A percentile compares a stretch with the other conserved stretches of the same genome.
Evolutionary conservation across 2,329 filamentous ascomycete genomes (phyloP).

Genomic region (Cylindrodendrum hubeiense): DNA sequence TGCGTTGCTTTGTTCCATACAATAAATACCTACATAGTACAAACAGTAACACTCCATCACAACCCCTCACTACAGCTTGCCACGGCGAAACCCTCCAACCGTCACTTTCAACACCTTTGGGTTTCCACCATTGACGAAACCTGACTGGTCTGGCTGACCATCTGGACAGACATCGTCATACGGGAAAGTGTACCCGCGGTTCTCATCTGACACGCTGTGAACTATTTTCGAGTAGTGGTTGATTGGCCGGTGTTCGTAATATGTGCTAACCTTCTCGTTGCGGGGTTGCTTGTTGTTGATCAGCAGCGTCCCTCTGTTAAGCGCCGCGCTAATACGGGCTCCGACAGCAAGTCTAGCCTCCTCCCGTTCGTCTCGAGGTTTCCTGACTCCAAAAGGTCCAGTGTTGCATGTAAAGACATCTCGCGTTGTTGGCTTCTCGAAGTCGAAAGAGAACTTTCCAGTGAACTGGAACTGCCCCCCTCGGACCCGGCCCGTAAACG

Average conservation of each 20-base stretch:
- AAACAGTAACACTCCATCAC: neutral
- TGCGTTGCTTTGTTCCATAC: neutral
- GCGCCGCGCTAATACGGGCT: conserved; percentile 79
- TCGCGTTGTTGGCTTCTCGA: conserved; percentile 59
- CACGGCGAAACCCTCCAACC: conserved; percentile 61
- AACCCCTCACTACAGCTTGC: too few species aligned
- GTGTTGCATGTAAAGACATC: conserved; percentile 67
- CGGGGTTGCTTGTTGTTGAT: conserved; percentile 64
- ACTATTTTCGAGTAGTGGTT: conserved; percentile 78
- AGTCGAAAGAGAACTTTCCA: conserved; percentile 51
- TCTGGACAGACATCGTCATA: conserved; percentile 76
- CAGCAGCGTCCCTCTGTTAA: conserved; percentile 80
- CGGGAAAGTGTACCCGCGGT: conserved; percentile 76
- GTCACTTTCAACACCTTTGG: conserved; percentile 68
- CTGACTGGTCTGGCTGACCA: conserved; percentile 70
- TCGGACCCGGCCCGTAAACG: conserved; percentile 58
- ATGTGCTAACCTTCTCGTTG: conserved; percentile 59
- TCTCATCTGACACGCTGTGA: conserved; percentile 70
- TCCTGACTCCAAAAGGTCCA: conserved; percentile 63
- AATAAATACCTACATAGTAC: neutral
- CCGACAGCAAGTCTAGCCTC: conserved; percentile 71
- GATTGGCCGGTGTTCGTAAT: conserved; percentile 67
- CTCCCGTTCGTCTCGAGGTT: conserved; percentile 9
- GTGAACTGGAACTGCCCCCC: conserved; percentile 56
- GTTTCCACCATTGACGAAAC: conserved; percentile 68